Evolutionary conservation across 2,329 filamentous ascomycete species (phyloP).

Genomic region (Akanthomyces lecanii): DNA sequence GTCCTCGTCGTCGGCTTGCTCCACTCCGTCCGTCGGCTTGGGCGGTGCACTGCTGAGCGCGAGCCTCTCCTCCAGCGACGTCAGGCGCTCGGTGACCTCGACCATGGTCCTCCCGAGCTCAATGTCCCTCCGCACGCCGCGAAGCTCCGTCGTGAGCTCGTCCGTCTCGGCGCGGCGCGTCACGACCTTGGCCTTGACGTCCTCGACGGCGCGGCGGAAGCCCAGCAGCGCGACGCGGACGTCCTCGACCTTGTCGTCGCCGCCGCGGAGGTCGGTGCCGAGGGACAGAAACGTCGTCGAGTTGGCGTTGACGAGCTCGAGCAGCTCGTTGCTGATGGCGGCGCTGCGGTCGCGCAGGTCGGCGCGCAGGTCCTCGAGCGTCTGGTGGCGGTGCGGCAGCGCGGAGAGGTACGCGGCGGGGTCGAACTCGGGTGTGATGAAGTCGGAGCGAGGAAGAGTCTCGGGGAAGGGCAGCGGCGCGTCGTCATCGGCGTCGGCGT

Average conservation of each 20-base stretch:
- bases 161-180: conserved; percentile 61
- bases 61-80: conserved; percentile 59
- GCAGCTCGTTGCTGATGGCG: conserved; percentile 75
- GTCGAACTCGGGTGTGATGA: conserved; percentile 72
- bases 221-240: conserved; percentile 82
- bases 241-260: conserved; percentile 87
- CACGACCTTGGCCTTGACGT: conserved; percentile 62
- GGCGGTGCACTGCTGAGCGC: conserved; percentile 44
- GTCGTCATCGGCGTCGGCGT: conserved; percentile 53
- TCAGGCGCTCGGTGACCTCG: conserved; percentile 61
- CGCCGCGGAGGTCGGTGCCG: conserved; percentile 75
- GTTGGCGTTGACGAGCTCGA: conserved; percentile 93
- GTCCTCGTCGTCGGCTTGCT: conserved; percentile 15
- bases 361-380: conserved; percentile 83
- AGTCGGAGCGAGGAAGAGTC: conserved; percentile 77
- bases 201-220: conserved; percentile 77
- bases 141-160: conserved; percentile 61
- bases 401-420: conserved; percentile 76
- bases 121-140: conserved; percentile 58
- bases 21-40: conserved; percentile 11
- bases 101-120: conserved; percentile 59
- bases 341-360: conserved; percentile 80
- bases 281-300: conserved; percentile 87
- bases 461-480: conserved; percentile 81
- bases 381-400: conserved; percentile 84